phyloP scores from a whole-genome alignment of 1,284 basidiomycete species.

The Anthracocystis setariae region DNA sequence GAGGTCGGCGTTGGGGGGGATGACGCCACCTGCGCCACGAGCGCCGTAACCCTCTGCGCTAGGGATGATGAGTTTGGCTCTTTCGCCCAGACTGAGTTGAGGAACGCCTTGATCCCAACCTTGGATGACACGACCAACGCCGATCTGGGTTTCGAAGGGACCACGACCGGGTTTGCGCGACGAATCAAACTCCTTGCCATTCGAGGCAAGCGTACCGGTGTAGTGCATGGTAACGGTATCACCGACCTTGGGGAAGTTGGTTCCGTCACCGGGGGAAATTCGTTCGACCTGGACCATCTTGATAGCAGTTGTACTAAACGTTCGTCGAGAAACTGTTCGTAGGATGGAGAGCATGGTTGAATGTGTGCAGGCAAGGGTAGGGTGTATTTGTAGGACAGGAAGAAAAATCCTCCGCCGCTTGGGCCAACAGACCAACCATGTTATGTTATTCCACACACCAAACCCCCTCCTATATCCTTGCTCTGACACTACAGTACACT shows the following conservation, averaged over 20 bases:
- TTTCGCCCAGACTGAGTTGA: slow-evolving; percentile 68
- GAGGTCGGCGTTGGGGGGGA: slow-evolving; percentile 66
- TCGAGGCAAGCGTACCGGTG: slow-evolving; percentile 58
- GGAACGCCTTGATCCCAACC: slow-evolving; percentile 70
- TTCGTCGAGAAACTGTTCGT: neutral
- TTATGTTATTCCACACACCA: too few relatives aligned
- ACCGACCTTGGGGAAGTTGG: slow-evolving; percentile 65
- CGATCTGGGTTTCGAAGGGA: slow-evolving; percentile 58
- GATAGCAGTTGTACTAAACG: neutral
- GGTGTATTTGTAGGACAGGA: neutral
- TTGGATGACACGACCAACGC: slow-evolving; percentile 68
- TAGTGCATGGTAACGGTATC: slow-evolving; percentile 64
- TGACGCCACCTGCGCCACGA: slow-evolving; percentile 61
- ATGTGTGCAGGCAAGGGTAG: neutral
- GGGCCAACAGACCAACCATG: slow-evolving; percentile 34
- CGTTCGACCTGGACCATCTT: slow-evolving; percentile 65
- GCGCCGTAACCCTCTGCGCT: slow-evolving; percentile 68
- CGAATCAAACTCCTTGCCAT: slow-evolving; percentile 64
- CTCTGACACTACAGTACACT: too few relatives aligned
- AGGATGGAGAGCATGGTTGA: neutral
- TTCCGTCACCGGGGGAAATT: slow-evolving; percentile 66
- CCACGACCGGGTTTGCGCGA: slow-evolving; percentile 66
- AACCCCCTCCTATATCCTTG: too few relatives aligned
- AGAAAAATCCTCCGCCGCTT: slow-evolving; percentile 8
- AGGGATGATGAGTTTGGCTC: slow-evolving; percentile 58